These are phyloP conservation scores for Trichoderma sp. DNA, from an alignment of 2,329 filamentous ascomycete genomes.

Conservation along the genomic window DNA sequence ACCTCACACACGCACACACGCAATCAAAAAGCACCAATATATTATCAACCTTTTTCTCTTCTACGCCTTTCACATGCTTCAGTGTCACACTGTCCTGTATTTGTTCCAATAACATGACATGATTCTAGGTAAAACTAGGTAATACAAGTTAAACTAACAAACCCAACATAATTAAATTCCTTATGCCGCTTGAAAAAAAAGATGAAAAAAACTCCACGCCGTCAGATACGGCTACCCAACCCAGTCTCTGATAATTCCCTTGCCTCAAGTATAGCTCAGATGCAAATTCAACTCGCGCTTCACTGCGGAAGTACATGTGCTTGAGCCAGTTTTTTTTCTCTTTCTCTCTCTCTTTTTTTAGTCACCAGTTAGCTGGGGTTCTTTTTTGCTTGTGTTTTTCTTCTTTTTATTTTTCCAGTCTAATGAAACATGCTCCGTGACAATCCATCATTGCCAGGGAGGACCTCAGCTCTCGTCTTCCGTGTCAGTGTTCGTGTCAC, in stretches of 20 bases:
- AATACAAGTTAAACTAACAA: slow-evolving; percentile 8
- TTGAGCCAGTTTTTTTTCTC: neutral
- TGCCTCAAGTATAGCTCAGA: neutral
- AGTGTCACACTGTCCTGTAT: neutral
- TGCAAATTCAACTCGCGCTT: slow-evolving; percentile 1
- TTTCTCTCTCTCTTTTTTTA: neutral
- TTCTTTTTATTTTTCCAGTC: slow-evolving; percentile 12
- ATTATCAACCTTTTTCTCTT: neutral
- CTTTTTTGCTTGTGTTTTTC: neutral
- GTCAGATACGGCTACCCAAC: slow-evolving; percentile 1
- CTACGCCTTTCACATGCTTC: neutral
- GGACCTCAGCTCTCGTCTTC: slow-evolving; percentile 50
- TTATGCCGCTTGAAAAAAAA: slow-evolving; percentile 16
- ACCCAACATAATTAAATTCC: slow-evolving; percentile 22
- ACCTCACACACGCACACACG: neutral
- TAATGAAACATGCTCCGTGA: slow-evolving; percentile 17
- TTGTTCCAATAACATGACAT: neutral
- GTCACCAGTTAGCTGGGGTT: neutral
- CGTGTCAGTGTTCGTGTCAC: slow-evolving; percentile 67
- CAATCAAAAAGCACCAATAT: neutral
- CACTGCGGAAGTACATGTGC: neutral
- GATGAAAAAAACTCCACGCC: slow-evolving; percentile 12
- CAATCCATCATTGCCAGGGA: slow-evolving; percentile 29
- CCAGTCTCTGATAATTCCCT: neutral
- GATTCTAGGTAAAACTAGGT: slow-evolving; percentile 10